Conservation (phyloP, 306 rosid genomes). For the Adenanthera pavonina region DNA sequence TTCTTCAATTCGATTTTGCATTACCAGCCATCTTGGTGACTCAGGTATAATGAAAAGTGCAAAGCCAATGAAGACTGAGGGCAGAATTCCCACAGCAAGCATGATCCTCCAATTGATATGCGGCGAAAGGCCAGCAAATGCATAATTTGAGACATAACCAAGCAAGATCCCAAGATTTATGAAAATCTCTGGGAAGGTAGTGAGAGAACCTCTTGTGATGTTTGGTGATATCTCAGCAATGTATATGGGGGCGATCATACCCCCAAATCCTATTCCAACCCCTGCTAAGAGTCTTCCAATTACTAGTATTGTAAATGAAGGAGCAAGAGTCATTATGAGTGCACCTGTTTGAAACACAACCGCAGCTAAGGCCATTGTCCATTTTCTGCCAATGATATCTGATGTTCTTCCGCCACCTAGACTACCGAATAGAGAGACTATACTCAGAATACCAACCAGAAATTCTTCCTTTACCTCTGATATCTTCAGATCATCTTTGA, state of each 20-base stretch:
- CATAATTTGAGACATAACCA: conserved; percentile 80
- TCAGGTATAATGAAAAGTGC: conserved; percentile 83
- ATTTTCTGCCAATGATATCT: conserved; percentile 71
- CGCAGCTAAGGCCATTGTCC: conserved; percentile 86
- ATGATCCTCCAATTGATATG: conserved; percentile 83
- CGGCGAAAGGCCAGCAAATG: conserved; percentile 70
- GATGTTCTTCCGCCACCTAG: conserved; percentile 82
- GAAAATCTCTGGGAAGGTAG: conserved; percentile 83
- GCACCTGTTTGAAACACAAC: conserved; percentile 70
- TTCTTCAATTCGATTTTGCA: conserved; percentile 69
- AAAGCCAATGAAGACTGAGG: conserved; percentile 72
- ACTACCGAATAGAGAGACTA: conserved; percentile 78
- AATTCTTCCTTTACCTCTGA: conserved; percentile 77
- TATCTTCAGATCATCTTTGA: conserved; percentile 78
- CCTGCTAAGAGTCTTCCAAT: conserved; percentile 80
- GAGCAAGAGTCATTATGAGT: conserved; percentile 67
- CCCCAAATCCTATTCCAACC: conserved; percentile 82
- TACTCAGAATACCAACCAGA: conserved; percentile 75
- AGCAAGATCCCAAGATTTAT: conserved; percentile 74
- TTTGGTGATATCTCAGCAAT: conserved; percentile 90
- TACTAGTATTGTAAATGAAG: conserved; percentile 64
- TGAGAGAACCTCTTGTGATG: conserved; percentile 66
- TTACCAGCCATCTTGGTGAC: conserved; percentile 84
- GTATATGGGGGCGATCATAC: conserved; percentile 71
- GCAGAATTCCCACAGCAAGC: conserved; percentile 86